Base-by-base conservation (phyloP, 2,329 filamentous ascomycete genomes). In the Trichoderma cornu-damae region DNA sequence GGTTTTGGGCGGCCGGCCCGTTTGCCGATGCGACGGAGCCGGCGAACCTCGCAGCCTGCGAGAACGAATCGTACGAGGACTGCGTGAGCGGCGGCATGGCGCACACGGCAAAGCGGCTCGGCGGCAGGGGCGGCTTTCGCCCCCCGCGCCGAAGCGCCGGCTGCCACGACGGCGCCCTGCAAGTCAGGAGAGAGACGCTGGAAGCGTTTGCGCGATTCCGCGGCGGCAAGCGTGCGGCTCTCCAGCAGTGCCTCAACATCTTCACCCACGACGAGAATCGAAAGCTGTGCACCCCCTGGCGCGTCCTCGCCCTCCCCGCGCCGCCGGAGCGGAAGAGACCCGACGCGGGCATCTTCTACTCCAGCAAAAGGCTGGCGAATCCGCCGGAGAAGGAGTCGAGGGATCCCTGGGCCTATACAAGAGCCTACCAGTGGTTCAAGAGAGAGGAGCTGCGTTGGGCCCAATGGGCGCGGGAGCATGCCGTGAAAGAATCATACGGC, bases 151-250 rank as follows among this genome's bases (percentile, higher is more conserved):
- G n/a, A 28, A 48, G 40, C 42, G 16, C 30, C 2, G 14, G 18
- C 16, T 9, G 11, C 6, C 37, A 32, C 7, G 32, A 34, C 32
- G 26, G 38, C 16, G 28, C 38, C 4, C 20, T 46, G 14, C 6
- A 9, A n/a, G 46, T 66, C 54, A 49, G 28, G 6, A 50, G 51
- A 9, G 60, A 63, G 18, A 58, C 59, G 1, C 61, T 68, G 28
- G 38, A 61, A 11, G 50, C 61, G 16, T 75, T 71, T 61, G 69
- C 72, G 2, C 54, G 50, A 3, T 70, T 74, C 51, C 74, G 75
- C 9, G 78, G 77, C 1, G 70, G 69, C 54, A 70, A 73, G 40
- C 73, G 78, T 43, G 78, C 76, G 6, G 77, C 72, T 16, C 65
- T 80, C 20, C 76, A 79, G 61, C 70, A 72, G 28, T 70, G 69